These are phyloP conservation scores for Endotrypanum monterogeii DNA, from an alignment of 208 protist species.

Conservation along the genomic window DNA sequence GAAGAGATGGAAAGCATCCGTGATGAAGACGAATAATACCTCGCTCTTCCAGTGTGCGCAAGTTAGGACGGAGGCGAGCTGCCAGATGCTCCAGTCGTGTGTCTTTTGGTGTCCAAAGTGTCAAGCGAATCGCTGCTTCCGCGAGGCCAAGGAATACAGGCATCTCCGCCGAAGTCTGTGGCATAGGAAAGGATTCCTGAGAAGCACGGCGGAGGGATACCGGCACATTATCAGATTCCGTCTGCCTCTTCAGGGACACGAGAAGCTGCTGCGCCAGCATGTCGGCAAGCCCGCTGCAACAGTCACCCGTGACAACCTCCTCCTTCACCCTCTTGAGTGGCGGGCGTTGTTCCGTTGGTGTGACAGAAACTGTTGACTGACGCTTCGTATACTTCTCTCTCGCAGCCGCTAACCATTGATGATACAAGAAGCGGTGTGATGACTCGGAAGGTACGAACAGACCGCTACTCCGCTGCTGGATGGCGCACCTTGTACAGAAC, in stretches of 20 bases:
- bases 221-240: not conserved
- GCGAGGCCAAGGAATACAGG: slow-evolving; percentile 41
- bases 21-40: slow-evolving; percentile 28
- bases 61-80: slow-evolving; percentile 33
- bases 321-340: slow-evolving; percentile 2
- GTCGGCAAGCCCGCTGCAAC: slow-evolving; percentile 7
- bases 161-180: slow-evolving; percentile 18
- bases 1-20: slow-evolving; percentile 44
- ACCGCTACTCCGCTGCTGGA: slow-evolving; percentile 34
- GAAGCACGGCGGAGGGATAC: slow-evolving; percentile 24
- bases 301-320: not conserved
- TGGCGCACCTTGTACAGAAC: slow-evolving; percentile 41
- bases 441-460: slow-evolving; percentile 27
- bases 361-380: not conserved
- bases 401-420: slow-evolving; percentile 47
- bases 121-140: slow-evolving; percentile 52
- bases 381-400: slow-evolving; percentile 6
- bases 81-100: slow-evolving; percentile 23
- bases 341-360: not conserved
- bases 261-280: slow-evolving; percentile 18
- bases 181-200: slow-evolving; percentile 37
- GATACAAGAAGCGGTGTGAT: slow-evolving; percentile 32
- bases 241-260: slow-evolving; percentile 9
- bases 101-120: slow-evolving; percentile 36
- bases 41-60: slow-evolving; percentile 37